Evolutionary conservation across 495 filamentous ascomycete species (phyloP).

Genomic region (Neurospora tetrasperma): DNA sequence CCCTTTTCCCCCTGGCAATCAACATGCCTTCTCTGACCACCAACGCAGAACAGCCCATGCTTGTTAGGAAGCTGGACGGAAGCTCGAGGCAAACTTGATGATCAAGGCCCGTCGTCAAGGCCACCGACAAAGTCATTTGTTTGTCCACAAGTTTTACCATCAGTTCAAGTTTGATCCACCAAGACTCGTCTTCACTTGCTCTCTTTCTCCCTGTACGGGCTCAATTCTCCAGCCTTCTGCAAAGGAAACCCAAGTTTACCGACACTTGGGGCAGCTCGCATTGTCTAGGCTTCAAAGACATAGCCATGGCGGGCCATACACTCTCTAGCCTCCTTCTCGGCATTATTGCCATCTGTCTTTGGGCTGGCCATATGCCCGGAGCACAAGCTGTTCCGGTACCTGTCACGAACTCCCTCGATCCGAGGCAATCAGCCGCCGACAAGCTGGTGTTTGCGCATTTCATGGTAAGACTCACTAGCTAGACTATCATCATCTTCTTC

Average conservation of each 20-base stretch:
- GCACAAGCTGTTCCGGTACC: constrained; percentile 5
- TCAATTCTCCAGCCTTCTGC: background rate
- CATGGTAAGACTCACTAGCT: constrained; percentile 35
- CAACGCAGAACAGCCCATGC: no score
- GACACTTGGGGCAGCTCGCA: background rate
- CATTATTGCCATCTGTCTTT: background rate
- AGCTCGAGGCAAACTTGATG: background rate
- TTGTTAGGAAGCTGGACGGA: background rate
- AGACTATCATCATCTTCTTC: background rate
- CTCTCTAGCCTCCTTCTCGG: background rate
- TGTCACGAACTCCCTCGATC: background rate
- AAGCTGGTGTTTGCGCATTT: constrained; percentile 49
- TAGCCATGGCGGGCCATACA: background rate
- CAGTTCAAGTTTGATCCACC: background rate
- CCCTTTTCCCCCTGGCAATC: no score
- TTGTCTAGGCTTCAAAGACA: background rate
- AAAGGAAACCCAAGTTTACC: background rate
- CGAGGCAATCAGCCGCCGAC: background rate
- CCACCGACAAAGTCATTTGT: background rate
- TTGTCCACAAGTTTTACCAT: background rate
- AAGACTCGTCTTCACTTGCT: background rate
- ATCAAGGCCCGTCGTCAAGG: background rate
- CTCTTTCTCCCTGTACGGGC: background rate
- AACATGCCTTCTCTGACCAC: no score
- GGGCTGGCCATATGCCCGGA: background rate